A percentile compares a stretch with the other conserved stretches of the same genome.
Conservation (phyloP, 176 grass and related monocot species). For the Musa beccarii region DNA sequence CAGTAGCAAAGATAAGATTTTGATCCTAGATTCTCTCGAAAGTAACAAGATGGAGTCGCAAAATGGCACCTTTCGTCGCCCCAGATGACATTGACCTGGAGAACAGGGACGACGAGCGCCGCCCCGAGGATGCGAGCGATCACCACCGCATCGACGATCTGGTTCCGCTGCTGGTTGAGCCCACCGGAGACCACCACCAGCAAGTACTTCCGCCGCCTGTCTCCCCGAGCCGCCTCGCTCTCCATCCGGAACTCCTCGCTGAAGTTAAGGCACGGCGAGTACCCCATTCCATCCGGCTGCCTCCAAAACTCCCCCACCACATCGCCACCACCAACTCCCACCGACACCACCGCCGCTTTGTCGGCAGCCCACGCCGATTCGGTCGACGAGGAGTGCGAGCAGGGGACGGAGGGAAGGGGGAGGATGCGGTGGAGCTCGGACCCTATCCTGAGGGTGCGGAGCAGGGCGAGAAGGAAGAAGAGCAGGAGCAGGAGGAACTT, state of each 20-base stretch:
- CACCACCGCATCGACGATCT: constrained; percentile 16
- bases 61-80: neutral
- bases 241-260: constrained; percentile 27
- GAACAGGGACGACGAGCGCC: constrained; percentile 1
- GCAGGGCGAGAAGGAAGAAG: constrained; percentile 21
- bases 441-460: constrained; percentile 27
- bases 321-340: neutral
- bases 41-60: neutral
- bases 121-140: constrained; percentile 18
- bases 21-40: neutral
- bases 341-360: neutral
- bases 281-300: constrained; percentile 35
- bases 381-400: neutral
- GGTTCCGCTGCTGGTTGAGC: constrained; percentile 18
- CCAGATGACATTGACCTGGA: constrained; percentile 14
- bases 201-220: constrained; percentile 1
- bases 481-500: constrained; percentile 14
- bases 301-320: constrained; percentile 27
- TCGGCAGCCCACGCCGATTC: neutral
- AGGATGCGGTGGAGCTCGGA: constrained; percentile 22
- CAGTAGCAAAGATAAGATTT: neutral
- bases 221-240: neutral
- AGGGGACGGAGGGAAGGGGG: constrained; percentile 11
- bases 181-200: constrained; percentile 13
- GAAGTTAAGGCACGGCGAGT: constrained; percentile 34